Base-by-base conservation (phyloP, 1,139 yeast genomes). In the Blastobotrys persicus region DNA sequence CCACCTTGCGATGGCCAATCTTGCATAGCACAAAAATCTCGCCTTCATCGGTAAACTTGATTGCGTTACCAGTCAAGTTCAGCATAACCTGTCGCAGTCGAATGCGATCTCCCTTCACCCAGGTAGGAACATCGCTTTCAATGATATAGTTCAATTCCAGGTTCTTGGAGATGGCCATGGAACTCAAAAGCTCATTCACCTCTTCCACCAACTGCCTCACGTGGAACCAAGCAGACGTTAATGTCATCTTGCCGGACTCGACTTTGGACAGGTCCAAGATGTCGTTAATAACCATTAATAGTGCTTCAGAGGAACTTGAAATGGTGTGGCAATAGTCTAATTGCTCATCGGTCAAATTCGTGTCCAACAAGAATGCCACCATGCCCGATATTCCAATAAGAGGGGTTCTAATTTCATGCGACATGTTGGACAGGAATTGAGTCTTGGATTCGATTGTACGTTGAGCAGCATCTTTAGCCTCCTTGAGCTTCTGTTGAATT, bases 351-450 rank as follows among this genome's bases (percentile, higher is more conserved):
- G 88, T 81, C 55, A 85, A 70, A 54, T 83, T 86, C 0, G 94
- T 85, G 59, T 86, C 95, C 53, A 85, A 73, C 3, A 96, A 88
- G 57, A 89, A 87, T n/a, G 94, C 85, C 0, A 96, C 88, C 96
- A 89, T 88, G 53, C 97, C 97, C 42, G 91, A 73, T 32, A 89
- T 89, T 65, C 97, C 97, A 68, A 89, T 89, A 58, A 89, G 71
- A 2, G 97, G 97, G 0, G 97, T 89, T 58, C 96, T 77, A 63
- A 89, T 77, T 68, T 89, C 97, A 64, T 89, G 97, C 0, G 96
- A 88, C 51, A 88, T 88, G 65, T 88, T 89, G 7, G 96, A 95
- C 62, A 88, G 84, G 65, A 88, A 88, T 7, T 88, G 89, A 0
- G 96, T 85, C 62, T 88, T 88, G 13, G 95, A 92, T 62, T 88